phyloP scores from a whole-genome alignment of 768 basidiomycete genomes.

The Dioszegia aurantiaca region DNA sequence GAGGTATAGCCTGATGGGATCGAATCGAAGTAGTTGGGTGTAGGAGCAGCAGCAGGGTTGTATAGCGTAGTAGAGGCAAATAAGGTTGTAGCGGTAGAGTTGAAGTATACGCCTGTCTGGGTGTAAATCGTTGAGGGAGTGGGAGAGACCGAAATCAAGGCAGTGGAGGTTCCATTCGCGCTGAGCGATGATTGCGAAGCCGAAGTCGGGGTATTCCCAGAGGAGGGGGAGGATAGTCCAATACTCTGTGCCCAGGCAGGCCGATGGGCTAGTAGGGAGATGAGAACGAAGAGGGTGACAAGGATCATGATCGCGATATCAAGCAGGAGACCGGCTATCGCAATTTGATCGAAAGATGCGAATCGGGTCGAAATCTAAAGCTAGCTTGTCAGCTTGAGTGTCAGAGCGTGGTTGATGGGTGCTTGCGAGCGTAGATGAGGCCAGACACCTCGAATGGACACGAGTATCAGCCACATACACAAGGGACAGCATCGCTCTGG shows the following conservation, averaged over 20 bases:
- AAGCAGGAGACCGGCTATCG: too few relatives aligned
- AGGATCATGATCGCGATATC: conserved; percentile 8
- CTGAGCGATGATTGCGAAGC: not conserved
- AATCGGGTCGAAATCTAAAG: not conserved
- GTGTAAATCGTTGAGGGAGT: not conserved
- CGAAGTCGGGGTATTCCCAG: not conserved
- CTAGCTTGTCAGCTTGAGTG: not conserved
- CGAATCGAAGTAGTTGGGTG: conserved; percentile 12
- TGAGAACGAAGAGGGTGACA: not conserved
- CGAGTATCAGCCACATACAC: too few relatives aligned
- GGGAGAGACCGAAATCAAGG: not conserved
- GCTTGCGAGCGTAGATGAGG: too few relatives aligned
- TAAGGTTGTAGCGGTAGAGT: conserved; percentile 7
- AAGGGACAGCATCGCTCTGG: too few relatives aligned
- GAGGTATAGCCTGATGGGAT: conserved; percentile 25
- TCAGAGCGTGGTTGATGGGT: too few relatives aligned
- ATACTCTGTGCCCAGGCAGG: not conserved
- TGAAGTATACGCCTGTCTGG: conserved; percentile 15
- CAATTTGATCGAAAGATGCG: too few relatives aligned
- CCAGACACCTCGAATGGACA: too few relatives aligned
- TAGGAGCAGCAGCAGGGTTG: conserved; percentile 10
- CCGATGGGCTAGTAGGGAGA: not conserved
- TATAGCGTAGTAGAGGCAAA: conserved; percentile 10
- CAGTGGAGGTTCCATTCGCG: too few relatives aligned
- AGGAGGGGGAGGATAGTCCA: too few relatives aligned